These are phyloP conservation scores for Linum lewisii DNA, from an alignment of 345 rosid species.

Conservation along the genomic window DNA sequence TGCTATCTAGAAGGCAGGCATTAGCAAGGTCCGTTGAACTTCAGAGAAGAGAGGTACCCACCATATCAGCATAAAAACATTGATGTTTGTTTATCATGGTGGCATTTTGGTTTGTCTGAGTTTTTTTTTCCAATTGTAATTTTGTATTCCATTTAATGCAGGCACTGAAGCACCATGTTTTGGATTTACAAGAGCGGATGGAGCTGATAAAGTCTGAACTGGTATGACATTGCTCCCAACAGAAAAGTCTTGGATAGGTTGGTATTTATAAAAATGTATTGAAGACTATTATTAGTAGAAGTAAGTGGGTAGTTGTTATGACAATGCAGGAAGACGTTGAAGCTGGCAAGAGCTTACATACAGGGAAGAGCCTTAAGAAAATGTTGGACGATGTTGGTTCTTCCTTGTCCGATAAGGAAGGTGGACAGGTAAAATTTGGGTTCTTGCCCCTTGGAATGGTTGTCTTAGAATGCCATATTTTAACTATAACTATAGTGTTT, in stretches of 20 bases:
- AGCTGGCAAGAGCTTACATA: constrained; percentile 28
- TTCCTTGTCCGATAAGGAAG: constrained; percentile 23
- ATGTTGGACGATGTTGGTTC: constrained; percentile 27
- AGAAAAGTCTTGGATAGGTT: not conserved
- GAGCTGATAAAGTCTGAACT: constrained; percentile 45
- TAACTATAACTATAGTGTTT: too few relatives aligned
- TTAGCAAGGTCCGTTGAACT: constrained; percentile 79
- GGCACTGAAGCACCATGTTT: constrained; percentile 72
- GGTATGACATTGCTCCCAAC: constrained; percentile 26
- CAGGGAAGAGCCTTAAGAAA: constrained; percentile 22
- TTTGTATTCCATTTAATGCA: constrained; percentile 14
- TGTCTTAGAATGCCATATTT: too few relatives aligned
- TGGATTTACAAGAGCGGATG: constrained; percentile 51
- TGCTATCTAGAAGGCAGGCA: constrained; percentile 72
- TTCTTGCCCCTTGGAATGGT: too few relatives aligned
- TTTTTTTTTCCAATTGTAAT: constrained; percentile 5
- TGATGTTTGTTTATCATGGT: not conserved
- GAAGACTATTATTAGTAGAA: not conserved
- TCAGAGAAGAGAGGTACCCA: constrained; percentile 76
- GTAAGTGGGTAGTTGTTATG: not conserved
- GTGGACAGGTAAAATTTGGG: constrained; percentile 40
- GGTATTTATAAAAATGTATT: constrained; percentile 1
- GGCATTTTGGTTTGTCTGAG: constrained; percentile 10
- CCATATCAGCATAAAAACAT: not conserved
- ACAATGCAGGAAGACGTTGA: constrained; percentile 40